A percentile compares a stretch with the other conserved stretches of the same genome.
phyloP scores from a whole-genome alignment of 202 grass and related monocot genomes.

The Brachypodium distachyon region DNA sequence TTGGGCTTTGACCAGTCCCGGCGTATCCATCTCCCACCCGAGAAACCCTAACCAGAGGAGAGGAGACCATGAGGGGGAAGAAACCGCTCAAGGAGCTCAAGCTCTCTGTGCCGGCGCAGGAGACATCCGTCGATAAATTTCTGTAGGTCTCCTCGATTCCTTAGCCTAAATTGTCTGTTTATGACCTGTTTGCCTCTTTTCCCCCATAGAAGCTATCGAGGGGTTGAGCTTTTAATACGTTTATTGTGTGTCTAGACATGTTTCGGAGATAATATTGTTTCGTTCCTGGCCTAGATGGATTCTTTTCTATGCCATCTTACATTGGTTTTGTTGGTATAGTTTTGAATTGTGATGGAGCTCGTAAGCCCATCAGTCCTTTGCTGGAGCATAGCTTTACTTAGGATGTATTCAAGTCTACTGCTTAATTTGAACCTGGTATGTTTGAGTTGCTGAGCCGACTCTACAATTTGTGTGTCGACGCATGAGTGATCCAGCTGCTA shows the following conservation, averaged over 20 bases:
- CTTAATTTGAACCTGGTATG: neutral
- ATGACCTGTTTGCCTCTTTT: neutral
- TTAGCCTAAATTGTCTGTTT: neutral
- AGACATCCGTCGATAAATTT: conserved; percentile 72
- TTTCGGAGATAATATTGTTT: neutral
- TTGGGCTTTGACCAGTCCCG: neutral
- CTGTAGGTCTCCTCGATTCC: conserved; percentile 27
- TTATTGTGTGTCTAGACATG: neutral
- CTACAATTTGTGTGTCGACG: neutral
- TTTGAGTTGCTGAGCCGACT: neutral
- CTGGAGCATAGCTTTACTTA: neutral
- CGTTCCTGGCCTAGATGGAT: neutral
- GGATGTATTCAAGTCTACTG: neutral
- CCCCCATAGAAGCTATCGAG: neutral
- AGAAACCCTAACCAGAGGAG: conserved; percentile 17
- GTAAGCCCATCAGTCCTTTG: neutral
- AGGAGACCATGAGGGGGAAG: conserved; percentile 65
- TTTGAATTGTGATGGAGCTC: neutral
- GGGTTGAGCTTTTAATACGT: neutral
- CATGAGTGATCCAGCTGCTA: neutral
- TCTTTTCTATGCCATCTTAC: neutral
- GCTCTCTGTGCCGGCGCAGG: conserved; percentile 62
- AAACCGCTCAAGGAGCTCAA: conserved; percentile 57
- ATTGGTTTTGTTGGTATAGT: neutral
- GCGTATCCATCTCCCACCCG: neutral